Conservation (phyloP, 202 grass and related monocot genomes). For the Cymbopogon flexuosus region DNA sequence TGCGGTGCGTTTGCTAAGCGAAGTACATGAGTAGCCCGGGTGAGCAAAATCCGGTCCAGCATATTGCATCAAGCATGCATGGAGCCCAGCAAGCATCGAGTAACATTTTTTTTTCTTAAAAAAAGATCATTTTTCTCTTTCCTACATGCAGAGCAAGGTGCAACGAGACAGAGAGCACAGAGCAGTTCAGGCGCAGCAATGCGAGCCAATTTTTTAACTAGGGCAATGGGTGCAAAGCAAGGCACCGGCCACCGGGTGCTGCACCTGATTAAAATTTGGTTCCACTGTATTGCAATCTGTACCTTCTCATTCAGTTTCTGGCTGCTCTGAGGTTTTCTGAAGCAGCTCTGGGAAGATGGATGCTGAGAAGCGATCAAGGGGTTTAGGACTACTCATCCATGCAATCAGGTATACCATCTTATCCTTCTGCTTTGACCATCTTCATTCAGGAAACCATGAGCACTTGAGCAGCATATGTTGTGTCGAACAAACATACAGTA, state of each 20-base stretch:
- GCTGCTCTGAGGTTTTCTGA: no score
- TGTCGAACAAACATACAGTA: neutral
- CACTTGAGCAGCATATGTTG: neutral
- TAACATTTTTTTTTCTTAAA: neutral
- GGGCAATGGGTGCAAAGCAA: no score
- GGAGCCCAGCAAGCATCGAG: neutral
- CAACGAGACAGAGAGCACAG: neutral
- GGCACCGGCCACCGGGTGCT: neutral
- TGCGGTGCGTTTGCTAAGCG: no score
- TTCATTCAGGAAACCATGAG: neutral
- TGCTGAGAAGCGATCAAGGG: neutral
- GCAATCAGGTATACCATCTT: neutral
- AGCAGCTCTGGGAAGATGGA: neutral
- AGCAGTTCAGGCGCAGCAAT: no score
- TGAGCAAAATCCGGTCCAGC: neutral
- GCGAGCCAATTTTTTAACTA: no score
- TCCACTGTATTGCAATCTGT: neutral
- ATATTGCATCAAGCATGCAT: neutral
- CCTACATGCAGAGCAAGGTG: no score
- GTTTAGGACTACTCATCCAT: neutral
- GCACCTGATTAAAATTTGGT: neutral
- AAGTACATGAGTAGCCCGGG: no score
- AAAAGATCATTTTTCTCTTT: no score
- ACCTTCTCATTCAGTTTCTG: neutral
- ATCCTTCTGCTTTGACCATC: neutral